These are phyloP conservation scores for Plasmodium cynomolgi DNA, from an alignment of 169 alveolate genomes.

Conservation along the genomic window DNA sequence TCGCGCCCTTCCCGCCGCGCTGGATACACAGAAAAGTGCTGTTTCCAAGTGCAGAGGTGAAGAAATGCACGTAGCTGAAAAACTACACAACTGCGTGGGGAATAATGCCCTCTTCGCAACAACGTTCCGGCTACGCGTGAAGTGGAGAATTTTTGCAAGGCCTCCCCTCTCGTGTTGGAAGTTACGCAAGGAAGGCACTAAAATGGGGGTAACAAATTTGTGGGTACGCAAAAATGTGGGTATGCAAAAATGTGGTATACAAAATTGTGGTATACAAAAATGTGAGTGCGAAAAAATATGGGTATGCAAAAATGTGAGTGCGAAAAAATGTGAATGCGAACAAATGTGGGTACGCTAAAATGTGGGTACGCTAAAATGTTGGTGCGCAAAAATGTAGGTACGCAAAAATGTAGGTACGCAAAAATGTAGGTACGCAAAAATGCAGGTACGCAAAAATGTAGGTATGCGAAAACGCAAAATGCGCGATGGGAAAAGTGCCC, in stretches of 20 bases:
- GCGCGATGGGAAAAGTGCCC: background rate
- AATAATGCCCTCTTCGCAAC: background rate
- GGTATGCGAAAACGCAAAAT: background rate
- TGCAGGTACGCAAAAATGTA: background rate
- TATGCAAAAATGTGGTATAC: background rate
- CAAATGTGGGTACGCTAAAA: background rate
- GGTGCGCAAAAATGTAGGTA: background rate
- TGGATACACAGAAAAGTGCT: background rate
- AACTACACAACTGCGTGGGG: background rate
- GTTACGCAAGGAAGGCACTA: background rate
- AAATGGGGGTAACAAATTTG: too few species aligned
- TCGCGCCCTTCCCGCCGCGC: background rate
- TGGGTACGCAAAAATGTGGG: too few species aligned
- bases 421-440: background rate
- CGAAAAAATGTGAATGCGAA: too few species aligned
- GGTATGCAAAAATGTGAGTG: too few species aligned
- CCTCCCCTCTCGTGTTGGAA: background rate
- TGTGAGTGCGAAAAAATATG: too few species aligned
- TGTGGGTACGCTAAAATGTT: background rate
- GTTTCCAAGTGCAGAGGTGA: background rate
- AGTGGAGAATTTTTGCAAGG: background rate
- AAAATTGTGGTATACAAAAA: background rate
- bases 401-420: background rate
- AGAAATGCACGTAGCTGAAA: background rate
- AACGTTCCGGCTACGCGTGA: background rate